Evolutionary conservation across 371 early-diverging fungal genomes (phyloP).

Genomic region (Circinella umbellata): DNA sequence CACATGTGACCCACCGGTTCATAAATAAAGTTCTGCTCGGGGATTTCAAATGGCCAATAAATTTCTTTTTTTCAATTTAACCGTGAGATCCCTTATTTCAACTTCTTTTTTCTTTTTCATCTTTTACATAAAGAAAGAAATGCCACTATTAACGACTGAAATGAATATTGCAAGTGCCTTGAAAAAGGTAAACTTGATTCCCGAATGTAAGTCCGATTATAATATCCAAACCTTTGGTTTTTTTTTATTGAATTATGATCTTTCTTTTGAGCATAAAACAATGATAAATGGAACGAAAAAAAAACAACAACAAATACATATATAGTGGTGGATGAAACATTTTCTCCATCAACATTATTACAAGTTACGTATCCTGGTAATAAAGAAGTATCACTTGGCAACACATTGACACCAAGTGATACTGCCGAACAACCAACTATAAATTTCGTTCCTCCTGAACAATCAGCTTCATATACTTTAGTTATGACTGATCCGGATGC

Average conservation of each 20-base stretch:
- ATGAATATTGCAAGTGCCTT: constrained; percentile 49
- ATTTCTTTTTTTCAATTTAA: background rate
- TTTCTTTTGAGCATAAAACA: too few relatives aligned
- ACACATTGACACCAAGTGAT: constrained; percentile 42
- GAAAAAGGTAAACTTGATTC: constrained; percentile 50
- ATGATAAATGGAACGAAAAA: too few relatives aligned
- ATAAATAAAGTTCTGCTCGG: too few relatives aligned
- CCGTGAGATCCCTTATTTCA: background rate
- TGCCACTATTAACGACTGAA: constrained; percentile 57
- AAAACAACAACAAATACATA: too few relatives aligned
- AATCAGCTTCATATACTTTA: background rate
- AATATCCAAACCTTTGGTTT: too few relatives aligned
- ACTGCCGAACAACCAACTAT: constrained; percentile 46
- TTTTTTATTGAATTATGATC: too few relatives aligned
- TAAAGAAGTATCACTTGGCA: constrained; percentile 58
- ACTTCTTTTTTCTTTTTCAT: constrained; percentile 9
- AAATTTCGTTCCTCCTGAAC: constrained; percentile 35
- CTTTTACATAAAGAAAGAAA: constrained; percentile 14
- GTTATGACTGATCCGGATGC: constrained; percentile 68
- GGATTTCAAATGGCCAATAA: background rate
- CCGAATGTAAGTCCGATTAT: constrained; percentile 36
- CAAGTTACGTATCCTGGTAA: constrained; percentile 41
- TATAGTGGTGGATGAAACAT: constrained; percentile 38
- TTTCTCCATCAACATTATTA: constrained; percentile 46
- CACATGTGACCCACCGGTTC: too few relatives aligned